Base-by-base conservation (phyloP, 306 rosid genomes). In the Sophora flavescens region DNA sequence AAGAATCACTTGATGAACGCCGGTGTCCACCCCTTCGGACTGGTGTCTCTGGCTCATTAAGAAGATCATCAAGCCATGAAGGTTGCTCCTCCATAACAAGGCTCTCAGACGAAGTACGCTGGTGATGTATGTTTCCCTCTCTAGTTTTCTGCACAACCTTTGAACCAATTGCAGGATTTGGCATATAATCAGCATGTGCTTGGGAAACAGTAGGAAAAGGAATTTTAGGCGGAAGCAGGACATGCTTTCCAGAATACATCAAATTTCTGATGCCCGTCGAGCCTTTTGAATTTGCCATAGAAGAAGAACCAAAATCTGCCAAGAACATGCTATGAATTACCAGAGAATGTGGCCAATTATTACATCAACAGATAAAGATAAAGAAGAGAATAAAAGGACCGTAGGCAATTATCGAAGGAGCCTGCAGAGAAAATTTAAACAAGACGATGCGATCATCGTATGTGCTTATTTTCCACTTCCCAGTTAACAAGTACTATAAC, bases 31-130 rank as follows among this genome's bases (percentile, higher is more conserved):
- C 91, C 75, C 81, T 90, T 16, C 96, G 86, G n/a, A 90, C 81
- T 58, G 96, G 96, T 67, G 91, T 85, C 44, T 90, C 96, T 0
- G 96, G 93, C 82, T 90, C 96, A 73, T 90, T 85, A 68, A 90
- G 96, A 38, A 90, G 96, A 85, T 90, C 96, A 66, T 90, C 96
- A 42, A 90, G 93, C 96, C 96, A 90, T 53, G 96, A 90, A 65
- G 96, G 96, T 61, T 90, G 96, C 65, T 90, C 96, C 88, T 90
- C 96, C 59, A 84, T 77, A 52, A 87, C 82, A 69, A 79, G 71
- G 88, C 90, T 88, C 87, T 90, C 96, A 4, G 96, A 90, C 74
- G 91, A 85, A 71, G 91, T 86, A 76, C 96, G 79, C n/a, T 89
- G 87, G 71, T 88, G 96, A 70, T 83, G 85, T 45, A 67, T 28